Percentiles rank a stretch among this genome's conserved stretches.
phyloP scores from a whole-genome alignment of 1,284 basidiomycete genomes.

The Filobasidium uniguttulatum region DNA sequence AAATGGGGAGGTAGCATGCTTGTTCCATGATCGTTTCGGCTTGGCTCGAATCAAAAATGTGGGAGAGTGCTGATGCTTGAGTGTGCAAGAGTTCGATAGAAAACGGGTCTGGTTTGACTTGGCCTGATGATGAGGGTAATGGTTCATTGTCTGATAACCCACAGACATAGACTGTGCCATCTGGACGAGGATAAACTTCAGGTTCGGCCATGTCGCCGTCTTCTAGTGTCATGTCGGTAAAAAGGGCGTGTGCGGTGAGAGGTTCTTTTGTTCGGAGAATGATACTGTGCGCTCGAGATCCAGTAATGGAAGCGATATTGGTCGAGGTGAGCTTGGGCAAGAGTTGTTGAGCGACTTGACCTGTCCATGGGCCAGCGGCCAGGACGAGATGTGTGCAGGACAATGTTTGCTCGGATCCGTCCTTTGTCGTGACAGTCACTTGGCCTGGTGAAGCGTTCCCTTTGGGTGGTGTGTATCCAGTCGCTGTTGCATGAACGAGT shows the following conservation, averaged over 20 bases:
- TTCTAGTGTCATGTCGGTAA: conserved; percentile 43
- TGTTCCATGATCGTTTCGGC: conserved; percentile 30
- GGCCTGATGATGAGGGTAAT: conserved; percentile 32
- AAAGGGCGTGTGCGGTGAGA: conserved; percentile 37
- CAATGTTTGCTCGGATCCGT: conserved; percentile 20
- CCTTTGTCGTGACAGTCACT: neutral
- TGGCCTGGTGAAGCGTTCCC: neutral
- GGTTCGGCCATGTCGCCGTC: conserved; percentile 37
- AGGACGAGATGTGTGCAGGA: conserved; percentile 45
- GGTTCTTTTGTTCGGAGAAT: conserved; percentile 33
- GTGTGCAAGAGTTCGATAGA: conserved; percentile 37
- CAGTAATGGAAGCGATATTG: conserved; percentile 31
- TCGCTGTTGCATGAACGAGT: conserved; percentile 24
- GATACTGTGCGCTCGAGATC: conserved; percentile 42
- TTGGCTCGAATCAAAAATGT: conserved; percentile 28
- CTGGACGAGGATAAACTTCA: conserved; percentile 40
- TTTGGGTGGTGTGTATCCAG: neutral
- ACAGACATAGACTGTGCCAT: conserved; percentile 36
- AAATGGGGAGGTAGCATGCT: conserved; percentile 45
- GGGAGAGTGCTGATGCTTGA: conserved; percentile 39
- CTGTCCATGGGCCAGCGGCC: conserved; percentile 77
- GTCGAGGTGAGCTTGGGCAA: conserved; percentile 18
- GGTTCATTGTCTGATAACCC: conserved; percentile 33
- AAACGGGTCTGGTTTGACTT: conserved; percentile 32
- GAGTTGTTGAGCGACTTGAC: conserved; percentile 43